Base-by-base conservation (phyloP, 495 filamentous ascomycete genomes). In the Pyrenula massariospora region DNA sequence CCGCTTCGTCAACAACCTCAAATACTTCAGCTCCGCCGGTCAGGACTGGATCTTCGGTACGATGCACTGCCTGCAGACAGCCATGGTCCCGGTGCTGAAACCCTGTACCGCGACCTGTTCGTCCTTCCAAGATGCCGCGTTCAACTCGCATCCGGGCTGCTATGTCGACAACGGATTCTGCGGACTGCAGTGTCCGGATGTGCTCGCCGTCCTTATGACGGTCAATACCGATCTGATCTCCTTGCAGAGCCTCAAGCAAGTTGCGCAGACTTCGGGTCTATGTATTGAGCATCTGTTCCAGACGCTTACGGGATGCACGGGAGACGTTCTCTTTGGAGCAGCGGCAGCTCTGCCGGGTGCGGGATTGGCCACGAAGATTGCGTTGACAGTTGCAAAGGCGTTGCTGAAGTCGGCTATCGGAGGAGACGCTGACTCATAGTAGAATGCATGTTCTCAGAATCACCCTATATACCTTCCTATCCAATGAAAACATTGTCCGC, bases 41-140 rank as follows among this genome's bases (percentile, higher is more conserved):
- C 12, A 53, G 50, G 22, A 15, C 50, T 53, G 50, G 50, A 22
- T 53, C 50, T 15, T 15, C 50, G 22, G 22, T 11, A 53, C 50
- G 11, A 53, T 53, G 50, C 50, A 15, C 50, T 53, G 50, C 21
- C 22, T 53, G 50, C 50, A 53, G 50, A 53, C 12, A 21, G 22
- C 12, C 12, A 15, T 53, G 12, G 50, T 53, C 50, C 22, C 50
- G 11, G 12, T 15, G 10, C 12, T 22, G 11, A 11, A 53, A 22
- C 12, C 42, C 42, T 48, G 50, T 11, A 22, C 12, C 50, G 12
- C 50, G 11, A 53, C 50, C 50, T 53, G 50, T 21, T 15, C 50
- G 12, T 15, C 12, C 12, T 15, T 53, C 50, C 12, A 53, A 21
- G 22, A 11, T 21, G 50, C 50, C 22, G 50, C 50, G 10, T 53